Base-by-base conservation (phyloP, 78 protist genomes). In the Speleostelium caveatum region DNA sequence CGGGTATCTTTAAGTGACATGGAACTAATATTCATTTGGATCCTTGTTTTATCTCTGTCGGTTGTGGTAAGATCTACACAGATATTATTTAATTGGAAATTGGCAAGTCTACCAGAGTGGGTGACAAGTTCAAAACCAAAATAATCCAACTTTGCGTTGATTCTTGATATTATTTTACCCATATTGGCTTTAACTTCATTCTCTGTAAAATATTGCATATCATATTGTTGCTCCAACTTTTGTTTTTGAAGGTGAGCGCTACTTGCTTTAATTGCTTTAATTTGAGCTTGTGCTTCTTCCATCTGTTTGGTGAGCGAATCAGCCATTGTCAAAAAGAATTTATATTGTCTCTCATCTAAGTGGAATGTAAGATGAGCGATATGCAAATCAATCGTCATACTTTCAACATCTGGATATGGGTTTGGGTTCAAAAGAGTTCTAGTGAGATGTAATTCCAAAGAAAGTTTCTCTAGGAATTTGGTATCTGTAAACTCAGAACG, bases 121-220 rank as follows among this genome's bases (percentile, higher is more conserved):
- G 35, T 69, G 32, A 36, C 49, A 24, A 73, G 49, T 4, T 30
- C 33, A 36, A 83, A 83, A 21, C 61, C 59, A 19, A 83, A 30
- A 26, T 41, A 10, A 16, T 73, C 71, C n/a, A 83, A 41, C 22
- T 17, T 10, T 12, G 69, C 28, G 4, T 83, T 73, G 26, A 83
- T 26, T 17, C 51, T 39, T 16, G 56, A 39, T 32, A 60, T 21
- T 26, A 60, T 61, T 45, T 60, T 83, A 21, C 91, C 91, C 91
- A 83, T 83, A 21, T 35, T 28, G 16, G 17, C 24, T n/a, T 69
- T 55, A 0, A 83, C 91, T 49, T 83, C 91, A 22, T 69, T 61
- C 39, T 83, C 91, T 0, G 80, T 32, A 12, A 71, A 83, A 30
- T 83, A 83, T 30, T 73, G 91, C 51, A 58, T 83, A 38, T 83